These are phyloP conservation scores for Solanum pinnatisectum DNA, from an alignment of 257 asterid species.

Conservation along the genomic window DNA sequence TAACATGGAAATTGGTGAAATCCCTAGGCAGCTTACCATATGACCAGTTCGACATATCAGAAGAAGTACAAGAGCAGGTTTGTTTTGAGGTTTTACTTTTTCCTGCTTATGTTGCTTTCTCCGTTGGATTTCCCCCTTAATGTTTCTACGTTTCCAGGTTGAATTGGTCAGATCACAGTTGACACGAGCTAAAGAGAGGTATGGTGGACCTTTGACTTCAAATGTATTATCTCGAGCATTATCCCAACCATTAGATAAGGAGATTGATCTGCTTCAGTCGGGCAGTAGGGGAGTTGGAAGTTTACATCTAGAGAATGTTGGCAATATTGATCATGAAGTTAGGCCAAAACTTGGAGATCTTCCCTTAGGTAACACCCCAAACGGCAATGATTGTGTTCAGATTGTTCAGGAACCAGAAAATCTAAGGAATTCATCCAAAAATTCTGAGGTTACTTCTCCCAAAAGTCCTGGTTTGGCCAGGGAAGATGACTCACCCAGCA, in stretches of 20 bases:
- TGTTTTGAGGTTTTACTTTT: conserved; percentile 3
- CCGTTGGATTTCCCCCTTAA: background rate
- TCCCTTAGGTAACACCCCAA: conserved; percentile 22
- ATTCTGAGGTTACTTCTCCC: conserved; percentile 21
- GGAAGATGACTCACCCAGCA: conserved; percentile 18
- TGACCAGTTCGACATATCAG: conserved; percentile 67
- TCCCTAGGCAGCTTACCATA: conserved; percentile 53
- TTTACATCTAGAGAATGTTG: conserved; percentile 35
- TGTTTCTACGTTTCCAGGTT: conserved; percentile 40
- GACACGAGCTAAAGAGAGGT: conserved; percentile 84
- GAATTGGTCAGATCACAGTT: conserved; percentile 52
- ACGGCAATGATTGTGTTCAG: conserved; percentile 20
- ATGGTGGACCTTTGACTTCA: conserved; percentile 67
- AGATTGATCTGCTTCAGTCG: conserved; percentile 47
- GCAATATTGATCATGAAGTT: conserved; percentile 50
- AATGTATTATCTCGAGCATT: conserved; percentile 46
- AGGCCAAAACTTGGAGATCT: conserved; percentile 21
- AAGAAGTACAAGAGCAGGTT: conserved; percentile 97
- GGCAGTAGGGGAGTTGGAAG: conserved; percentile 34
- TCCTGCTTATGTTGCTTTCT: background rate
- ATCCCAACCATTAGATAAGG: conserved; percentile 65
- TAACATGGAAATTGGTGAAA: conserved; percentile 83
- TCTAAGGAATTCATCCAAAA: conserved; percentile 20
- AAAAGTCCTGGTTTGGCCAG: conserved; percentile 23
- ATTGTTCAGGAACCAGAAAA: conserved; percentile 18